phyloP scores from a whole-genome alignment of 2,329 filamentous ascomycete species.

The Colletotrichum simmondsii region DNA sequence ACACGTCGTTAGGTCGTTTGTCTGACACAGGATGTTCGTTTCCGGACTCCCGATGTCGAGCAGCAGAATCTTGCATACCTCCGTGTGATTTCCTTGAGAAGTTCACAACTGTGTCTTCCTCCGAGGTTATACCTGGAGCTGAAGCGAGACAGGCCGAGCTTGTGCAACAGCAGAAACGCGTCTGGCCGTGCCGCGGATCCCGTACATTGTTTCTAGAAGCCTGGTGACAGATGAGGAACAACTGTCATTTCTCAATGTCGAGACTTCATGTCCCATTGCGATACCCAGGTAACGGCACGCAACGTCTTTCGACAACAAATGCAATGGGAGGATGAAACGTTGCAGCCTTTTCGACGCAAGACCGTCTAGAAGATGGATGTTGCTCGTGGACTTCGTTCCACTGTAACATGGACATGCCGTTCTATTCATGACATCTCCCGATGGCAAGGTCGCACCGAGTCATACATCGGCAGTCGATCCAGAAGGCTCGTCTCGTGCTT shows the following conservation, averaged over 20 bases:
- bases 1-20: conserved; percentile 3
- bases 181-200: not conserved
- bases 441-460: not conserved
- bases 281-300: not conserved
- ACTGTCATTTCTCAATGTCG: not conserved
- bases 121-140: not conserved
- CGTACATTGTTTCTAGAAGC: not conserved
- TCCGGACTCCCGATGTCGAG: not conserved
- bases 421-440: not conserved
- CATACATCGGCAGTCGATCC: not conserved
- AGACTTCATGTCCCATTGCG: not conserved
- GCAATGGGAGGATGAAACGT: not conserved
- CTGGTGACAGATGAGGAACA: not conserved
- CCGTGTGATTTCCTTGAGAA: not conserved
- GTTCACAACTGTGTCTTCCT: not conserved
- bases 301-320: not conserved
- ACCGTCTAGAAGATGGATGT: not conserved
- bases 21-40: conserved; percentile 5
- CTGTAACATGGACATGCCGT: not conserved
- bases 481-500: not conserved
- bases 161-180: not conserved
- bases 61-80: not conserved
- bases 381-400: not conserved
- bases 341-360: not conserved
- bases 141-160: not conserved